Conservation (phyloP, 495 filamentous ascomycete genomes). For the Zalerion maritima region DNA sequence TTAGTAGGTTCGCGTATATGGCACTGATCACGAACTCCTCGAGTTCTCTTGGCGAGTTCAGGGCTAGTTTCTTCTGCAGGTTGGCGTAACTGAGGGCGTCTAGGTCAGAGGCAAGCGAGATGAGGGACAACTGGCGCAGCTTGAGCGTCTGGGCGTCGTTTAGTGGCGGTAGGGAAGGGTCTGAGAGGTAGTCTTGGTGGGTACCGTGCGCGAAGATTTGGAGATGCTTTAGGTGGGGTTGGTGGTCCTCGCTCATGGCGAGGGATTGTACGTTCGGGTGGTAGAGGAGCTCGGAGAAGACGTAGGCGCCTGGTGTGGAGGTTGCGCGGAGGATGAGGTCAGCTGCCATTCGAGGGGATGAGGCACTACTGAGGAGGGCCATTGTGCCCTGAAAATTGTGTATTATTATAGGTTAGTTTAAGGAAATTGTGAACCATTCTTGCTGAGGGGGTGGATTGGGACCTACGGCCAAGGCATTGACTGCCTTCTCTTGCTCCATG, state of each 20-base stretch:
- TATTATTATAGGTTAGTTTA: conserved; percentile 3
- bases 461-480: conserved; percentile 58
- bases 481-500: conserved; percentile 78
- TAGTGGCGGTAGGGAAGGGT: conserved; percentile 51
- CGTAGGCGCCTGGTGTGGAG: conserved; percentile 71
- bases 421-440: no score
- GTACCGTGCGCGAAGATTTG: conserved; percentile 92
- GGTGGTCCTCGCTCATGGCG: conserved; percentile 27
- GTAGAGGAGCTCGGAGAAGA: conserved; percentile 88
- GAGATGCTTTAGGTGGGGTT: conserved; percentile 52
- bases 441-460: conserved; percentile 7
- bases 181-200: conserved; percentile 51
- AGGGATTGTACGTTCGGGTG: conserved; percentile 70
- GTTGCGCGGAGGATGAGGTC: conserved; percentile 83
- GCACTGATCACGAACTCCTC: conserved; percentile 82
- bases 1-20: conserved; percentile 73
- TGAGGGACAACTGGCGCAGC: conserved; percentile 79
- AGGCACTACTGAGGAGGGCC: conserved; percentile 71
- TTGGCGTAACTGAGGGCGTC: conserved; percentile 52
- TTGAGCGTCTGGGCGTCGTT: conserved; percentile 63
- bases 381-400: conserved; percentile 53
- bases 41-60: conserved; percentile 53
- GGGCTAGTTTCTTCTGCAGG: conserved; percentile 51
- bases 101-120: conserved; percentile 52
- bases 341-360: conserved; percentile 66